Conservation (phyloP, 2,329 filamentous ascomycete species). For the Venturiaceae sp. region DNA sequence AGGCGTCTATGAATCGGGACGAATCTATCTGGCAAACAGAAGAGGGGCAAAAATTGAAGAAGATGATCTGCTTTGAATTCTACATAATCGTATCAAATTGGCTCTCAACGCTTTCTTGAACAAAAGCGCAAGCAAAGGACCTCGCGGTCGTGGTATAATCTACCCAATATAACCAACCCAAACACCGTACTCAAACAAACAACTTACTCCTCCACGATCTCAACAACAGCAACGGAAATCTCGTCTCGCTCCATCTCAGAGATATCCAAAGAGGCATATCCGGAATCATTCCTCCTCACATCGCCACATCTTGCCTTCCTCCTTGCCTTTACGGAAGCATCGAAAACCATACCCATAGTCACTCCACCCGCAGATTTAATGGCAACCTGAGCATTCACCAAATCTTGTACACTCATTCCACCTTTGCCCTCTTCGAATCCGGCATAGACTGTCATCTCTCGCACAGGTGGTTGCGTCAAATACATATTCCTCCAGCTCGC, state of each 20-base stretch:
- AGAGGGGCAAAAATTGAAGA: constrained; percentile 30
- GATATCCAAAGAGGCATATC: not conserved
- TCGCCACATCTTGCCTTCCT: not conserved
- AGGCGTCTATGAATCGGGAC: constrained; percentile 74
- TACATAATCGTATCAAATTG: not conserved
- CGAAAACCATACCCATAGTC: constrained; percentile 6
- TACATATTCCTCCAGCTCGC: constrained; percentile 5
- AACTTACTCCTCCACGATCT: not conserved
- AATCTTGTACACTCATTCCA: not conserved
- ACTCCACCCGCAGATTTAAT: not conserved
- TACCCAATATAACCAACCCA: not conserved
- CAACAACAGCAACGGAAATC: not conserved
- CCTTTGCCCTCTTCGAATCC: not conserved
- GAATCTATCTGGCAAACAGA: constrained; percentile 39
- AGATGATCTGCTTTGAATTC: constrained; percentile 3
- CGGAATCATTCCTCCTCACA: constrained; percentile 1
- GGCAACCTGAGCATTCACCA: constrained; percentile 1
- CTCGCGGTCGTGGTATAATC: not conserved
- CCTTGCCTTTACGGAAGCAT: not conserved
- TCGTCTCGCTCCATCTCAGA: not conserved
- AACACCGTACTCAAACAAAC: not conserved
- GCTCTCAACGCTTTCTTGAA: not conserved
- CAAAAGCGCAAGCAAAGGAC: not conserved
- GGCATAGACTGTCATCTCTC: constrained; percentile 3
- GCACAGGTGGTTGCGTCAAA: constrained; percentile 4